Evolutionary conservation across 352 stramenopile genomes (phyloP), one percentile per base, ranked within the genome.

Genomic region (Aphanomyces stellatus): DNA sequence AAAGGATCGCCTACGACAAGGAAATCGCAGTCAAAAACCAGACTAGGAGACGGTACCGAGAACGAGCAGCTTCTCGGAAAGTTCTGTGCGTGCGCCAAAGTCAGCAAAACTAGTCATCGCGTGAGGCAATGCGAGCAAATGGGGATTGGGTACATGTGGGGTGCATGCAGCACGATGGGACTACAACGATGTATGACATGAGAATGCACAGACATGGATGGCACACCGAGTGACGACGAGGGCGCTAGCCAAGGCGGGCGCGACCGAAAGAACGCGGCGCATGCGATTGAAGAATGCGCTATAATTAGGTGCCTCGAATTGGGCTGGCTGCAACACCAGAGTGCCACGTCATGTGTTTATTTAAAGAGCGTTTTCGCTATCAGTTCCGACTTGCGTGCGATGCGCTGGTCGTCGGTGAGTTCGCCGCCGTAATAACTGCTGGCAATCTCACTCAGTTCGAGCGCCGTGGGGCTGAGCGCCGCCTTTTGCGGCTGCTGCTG

Each of bases 191-290:
- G 46, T 3, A 53, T 1, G 13, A 28, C 1, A 53, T 22, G 46
- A 53, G 24, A 28, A 53, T 1, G 8, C 10, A 22, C 10, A 24
- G 22, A 15, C 7, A 57, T 1, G 1, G 49, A 22, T 22, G 17
- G 49, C 30, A 40, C 33, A 57, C 49, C 49, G 25, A n/a, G 49
- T 57, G 49, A 57, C 49, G 22, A 57, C 49, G 22, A 57, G 49
- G 22, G 49, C 49, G 19, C 6, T 57, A 24, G 25, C 22, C 25
- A 34, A 5, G 13, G 49, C 25, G 0, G 49, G 8, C 25, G 19
- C 22, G 13, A 35, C n/a, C 22, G 33, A 24, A 11, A 57, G 15
- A 8, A 57, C 17, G 22, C 25, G 49, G 17, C 49, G 49, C 49
- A 30, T 30, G 49, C 25, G 1, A 27, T 51, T 51, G n/a, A 13